Base-by-base conservation (phyloP, 2,329 filamentous ascomycete genomes). In the Aspergillus sp. region DNA sequence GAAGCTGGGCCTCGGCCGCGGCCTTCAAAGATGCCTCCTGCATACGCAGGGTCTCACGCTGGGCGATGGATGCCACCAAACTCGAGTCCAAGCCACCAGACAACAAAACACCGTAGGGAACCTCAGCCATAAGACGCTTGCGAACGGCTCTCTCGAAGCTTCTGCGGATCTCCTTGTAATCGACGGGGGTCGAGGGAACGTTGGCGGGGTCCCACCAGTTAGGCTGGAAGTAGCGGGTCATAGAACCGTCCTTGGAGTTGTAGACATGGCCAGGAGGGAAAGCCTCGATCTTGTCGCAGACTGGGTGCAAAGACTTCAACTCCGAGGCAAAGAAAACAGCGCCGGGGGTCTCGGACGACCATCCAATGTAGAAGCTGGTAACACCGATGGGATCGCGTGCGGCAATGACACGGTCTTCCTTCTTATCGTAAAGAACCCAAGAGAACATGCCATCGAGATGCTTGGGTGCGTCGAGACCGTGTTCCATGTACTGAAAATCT, bases 371-470 rank as follows among this genome's bases (percentile, higher is more conserved):
- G 68, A 98, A 90, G 51, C 89, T 96, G 54, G 90, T 97, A 68
- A 98, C 85, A 59, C 93, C 93, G 60, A 98, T 96, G 31, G 93
- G 93, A 68, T 98, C 93, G 65, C 93, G 85, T 44, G 93, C 93
- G 46, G 93, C 93, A 62, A 98, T 83, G 50, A 90, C 87, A 56
- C 93, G 86, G 76, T 98, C 87, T 69, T 90, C 83, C 56, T 82
- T 85, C 80, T 95, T 95, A 76, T 98, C 93, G 72, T 95, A 95
- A 42, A 98, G 81, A 44, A 98, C 90, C 74, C 94, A 98, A 11
- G 91, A 96, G 80, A 98, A 98, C 93, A 98, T 98, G 75, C 93
- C 93, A 68, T 98, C 93, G 56, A 98, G 83, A 70, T 89, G 78
- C 71, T 91, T 93, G 50, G 93, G 90, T 46, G 91, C 89, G 62